Conservation (phyloP, 345 rosid species). For the Eucalyptus curtisii region DNA sequence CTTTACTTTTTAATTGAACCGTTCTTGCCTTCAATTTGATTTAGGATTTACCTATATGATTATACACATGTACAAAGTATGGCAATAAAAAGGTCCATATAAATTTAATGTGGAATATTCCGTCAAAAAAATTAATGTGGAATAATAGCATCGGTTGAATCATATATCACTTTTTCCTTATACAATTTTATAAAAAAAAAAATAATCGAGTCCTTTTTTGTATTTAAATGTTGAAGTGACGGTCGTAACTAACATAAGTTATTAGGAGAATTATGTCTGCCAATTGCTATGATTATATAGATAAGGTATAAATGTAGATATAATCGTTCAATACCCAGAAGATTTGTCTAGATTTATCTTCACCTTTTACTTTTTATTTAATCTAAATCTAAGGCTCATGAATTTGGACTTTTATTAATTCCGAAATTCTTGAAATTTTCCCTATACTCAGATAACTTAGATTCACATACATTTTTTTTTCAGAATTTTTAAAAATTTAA, state of each 20-base stretch:
- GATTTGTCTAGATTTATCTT: too few relatives aligned
- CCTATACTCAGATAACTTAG: not conserved
- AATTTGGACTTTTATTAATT: accelerated
- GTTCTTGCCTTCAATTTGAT: too few relatives aligned
- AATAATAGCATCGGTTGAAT: accelerated
- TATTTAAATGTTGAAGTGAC: too few relatives aligned
- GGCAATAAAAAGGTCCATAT: not conserved
- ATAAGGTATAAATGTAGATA: too few relatives aligned
- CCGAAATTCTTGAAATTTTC: not conserved
- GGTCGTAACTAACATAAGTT: too few relatives aligned
- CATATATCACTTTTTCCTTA: not conserved
- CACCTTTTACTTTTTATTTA: accelerated
- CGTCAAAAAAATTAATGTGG: too few relatives aligned
- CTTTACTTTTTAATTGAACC: too few relatives aligned
- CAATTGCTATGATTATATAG: too few relatives aligned
- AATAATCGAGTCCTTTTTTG: too few relatives aligned
- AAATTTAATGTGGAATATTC: not conserved
- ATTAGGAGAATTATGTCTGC: too few relatives aligned
- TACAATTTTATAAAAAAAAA: too few relatives aligned
- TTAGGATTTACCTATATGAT: not conserved
- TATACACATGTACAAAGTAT: not conserved
- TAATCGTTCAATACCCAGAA: too few relatives aligned
- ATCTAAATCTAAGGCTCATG: not conserved
- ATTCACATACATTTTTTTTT: not conserved
- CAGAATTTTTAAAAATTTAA: not conserved